A percentile compares a stretch with the other conserved stretches of the same genome.
These are phyloP conservation scores for Ceratocystis huliohia DNA, from an alignment of 2,329 filamentous ascomycete species.

Conservation along the genomic window DNA sequence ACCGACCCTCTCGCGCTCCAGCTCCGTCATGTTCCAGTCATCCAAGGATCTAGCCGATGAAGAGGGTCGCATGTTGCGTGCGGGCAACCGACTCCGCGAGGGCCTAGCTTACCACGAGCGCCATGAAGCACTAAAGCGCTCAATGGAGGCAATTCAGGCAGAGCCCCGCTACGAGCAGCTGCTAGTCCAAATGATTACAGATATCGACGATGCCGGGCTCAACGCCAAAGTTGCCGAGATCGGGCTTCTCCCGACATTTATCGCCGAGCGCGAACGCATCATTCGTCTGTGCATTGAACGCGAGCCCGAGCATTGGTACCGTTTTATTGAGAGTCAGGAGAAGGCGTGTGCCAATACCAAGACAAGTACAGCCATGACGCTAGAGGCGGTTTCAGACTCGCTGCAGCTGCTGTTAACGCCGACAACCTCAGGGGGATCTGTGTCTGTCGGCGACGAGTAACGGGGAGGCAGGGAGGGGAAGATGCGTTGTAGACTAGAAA, in stretches of 20 bases:
- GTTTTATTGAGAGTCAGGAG: slow-evolving; percentile 49
- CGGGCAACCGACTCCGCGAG: slow-evolving; percentile 44
- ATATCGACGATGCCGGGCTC: slow-evolving; percentile 48
- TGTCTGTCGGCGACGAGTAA: slow-evolving; percentile 29
- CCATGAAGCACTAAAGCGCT: slow-evolving; percentile 37
- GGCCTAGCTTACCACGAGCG: slow-evolving; percentile 41
- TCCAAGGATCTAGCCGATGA: slow-evolving; percentile 44
- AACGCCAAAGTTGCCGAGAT: slow-evolving; percentile 40
- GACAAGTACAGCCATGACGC: not conserved
- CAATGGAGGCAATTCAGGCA: slow-evolving; percentile 37
- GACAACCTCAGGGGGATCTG: slow-evolving; percentile 10
- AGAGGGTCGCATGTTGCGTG: slow-evolving; percentile 43
- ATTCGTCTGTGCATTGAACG: slow-evolving; percentile 40
- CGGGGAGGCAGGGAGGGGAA: not conserved
- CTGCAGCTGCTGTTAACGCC: slow-evolving; percentile 13
- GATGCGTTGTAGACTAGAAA: too few species aligned
- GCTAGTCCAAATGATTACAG: slow-evolving; percentile 51
- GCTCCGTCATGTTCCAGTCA: slow-evolving; percentile 38
- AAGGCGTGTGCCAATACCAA: slow-evolving; percentile 44
- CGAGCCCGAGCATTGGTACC: slow-evolving; percentile 54
- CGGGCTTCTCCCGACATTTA: slow-evolving; percentile 49
- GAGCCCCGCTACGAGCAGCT: slow-evolving; percentile 40
- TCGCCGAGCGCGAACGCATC: slow-evolving; percentile 42
- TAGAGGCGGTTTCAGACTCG: not conserved
- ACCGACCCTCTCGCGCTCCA: slow-evolving; percentile 37